A percentile compares a stretch with the other conserved stretches of the same genome.
phyloP scores from a whole-genome alignment of 192 early-diverging fungal genomes.

The Lobosporangium transversale region DNA sequence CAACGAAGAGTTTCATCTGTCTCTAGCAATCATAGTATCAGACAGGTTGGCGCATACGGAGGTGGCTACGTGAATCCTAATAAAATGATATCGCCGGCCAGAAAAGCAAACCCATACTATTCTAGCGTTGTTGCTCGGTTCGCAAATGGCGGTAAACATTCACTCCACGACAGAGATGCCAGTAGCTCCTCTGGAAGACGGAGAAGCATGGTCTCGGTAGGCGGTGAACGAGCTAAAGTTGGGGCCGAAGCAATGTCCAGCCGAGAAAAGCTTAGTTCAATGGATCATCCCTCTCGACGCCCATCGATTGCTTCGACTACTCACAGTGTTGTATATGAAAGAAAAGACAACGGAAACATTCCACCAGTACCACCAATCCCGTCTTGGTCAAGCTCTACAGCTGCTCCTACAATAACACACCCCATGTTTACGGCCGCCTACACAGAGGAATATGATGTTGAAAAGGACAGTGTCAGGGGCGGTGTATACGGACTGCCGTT shows the following conservation, averaged over 20 bases:
- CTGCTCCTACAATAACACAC: background rate
- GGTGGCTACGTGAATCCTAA: constrained; percentile 13
- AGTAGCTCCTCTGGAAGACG: constrained; percentile 29
- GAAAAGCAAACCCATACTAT: constrained; percentile 47
- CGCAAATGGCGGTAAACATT: constrained; percentile 30
- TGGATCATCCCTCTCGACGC: constrained; percentile 6
- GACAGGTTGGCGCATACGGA: constrained; percentile 45
- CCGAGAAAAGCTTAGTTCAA: constrained; percentile 7
- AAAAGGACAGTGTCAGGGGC: constrained; percentile 22
- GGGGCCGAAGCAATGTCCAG: constrained; percentile 20
- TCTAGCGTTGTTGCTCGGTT: constrained; percentile 45
- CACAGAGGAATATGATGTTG: constrained; percentile 35
- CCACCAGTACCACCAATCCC: background rate
- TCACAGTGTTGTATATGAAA: constrained; percentile 10
- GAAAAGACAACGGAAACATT: background rate
- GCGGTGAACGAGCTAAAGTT: constrained; percentile 26
- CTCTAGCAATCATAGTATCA: constrained; percentile 49
- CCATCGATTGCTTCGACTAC: constrained; percentile 9
- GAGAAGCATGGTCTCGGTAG: constrained; percentile 21
- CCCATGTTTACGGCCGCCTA: constrained; percentile 28
- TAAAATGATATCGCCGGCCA: constrained; percentile 43
- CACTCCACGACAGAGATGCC: constrained; percentile 30
- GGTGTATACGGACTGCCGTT: constrained; percentile 15
- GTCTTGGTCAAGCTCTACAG: background rate
- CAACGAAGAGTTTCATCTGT: constrained; percentile 50